A percentile compares a stretch with the other conserved stretches of the same genome.
phyloP scores from a whole-genome alignment of 129 eudicot genomes.

The Flaveria brownii region DNA sequence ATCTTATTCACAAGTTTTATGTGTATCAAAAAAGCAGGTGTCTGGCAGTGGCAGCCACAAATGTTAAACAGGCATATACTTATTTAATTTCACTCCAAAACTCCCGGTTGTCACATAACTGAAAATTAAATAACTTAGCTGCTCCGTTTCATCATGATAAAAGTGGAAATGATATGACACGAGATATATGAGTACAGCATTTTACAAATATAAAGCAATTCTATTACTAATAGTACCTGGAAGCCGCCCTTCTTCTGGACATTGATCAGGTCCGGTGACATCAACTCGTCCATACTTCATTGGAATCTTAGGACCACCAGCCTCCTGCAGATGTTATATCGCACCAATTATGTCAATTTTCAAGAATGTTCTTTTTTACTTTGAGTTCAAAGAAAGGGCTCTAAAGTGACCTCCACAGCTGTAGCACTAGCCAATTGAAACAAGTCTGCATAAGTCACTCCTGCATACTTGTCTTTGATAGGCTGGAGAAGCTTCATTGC shows the following conservation, averaged over 20 bases:
- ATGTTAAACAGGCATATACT: not conserved
- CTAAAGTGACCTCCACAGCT: conserved; percentile 78
- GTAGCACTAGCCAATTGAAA: conserved; percentile 99
- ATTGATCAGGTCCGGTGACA: conserved; percentile 75
- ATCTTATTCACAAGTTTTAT: not conserved
- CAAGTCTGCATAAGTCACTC: conserved; percentile 83
- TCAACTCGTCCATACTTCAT: conserved; percentile 98
- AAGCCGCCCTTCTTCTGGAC: conserved; percentile 99
- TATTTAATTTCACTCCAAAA: not conserved
- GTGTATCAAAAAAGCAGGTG: conserved; percentile 18
- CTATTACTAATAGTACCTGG: conserved; percentile 59
- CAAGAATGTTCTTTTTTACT: not conserved
- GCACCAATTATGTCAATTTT: conserved; percentile 4
- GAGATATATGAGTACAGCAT: not conserved
- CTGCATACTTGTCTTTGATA: conserved; percentile 87
- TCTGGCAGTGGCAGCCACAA: not conserved
- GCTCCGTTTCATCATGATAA: conserved; percentile 1
- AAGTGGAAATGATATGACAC: not conserved
- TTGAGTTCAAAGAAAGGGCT: not conserved
- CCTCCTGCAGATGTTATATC: conserved; percentile 55
- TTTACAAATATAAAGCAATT: not conserved
- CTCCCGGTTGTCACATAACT: not conserved
- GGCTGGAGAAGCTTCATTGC: conserved; percentile 94
- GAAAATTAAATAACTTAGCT: not conserved
- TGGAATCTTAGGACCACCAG: conserved; percentile 96